Percentiles rank a stretch among this genome's conserved stretches.
Evolutionary conservation across 2,329 filamentous ascomycete species (phyloP).

Genomic region (Colletotrichum trifolii): DNA sequence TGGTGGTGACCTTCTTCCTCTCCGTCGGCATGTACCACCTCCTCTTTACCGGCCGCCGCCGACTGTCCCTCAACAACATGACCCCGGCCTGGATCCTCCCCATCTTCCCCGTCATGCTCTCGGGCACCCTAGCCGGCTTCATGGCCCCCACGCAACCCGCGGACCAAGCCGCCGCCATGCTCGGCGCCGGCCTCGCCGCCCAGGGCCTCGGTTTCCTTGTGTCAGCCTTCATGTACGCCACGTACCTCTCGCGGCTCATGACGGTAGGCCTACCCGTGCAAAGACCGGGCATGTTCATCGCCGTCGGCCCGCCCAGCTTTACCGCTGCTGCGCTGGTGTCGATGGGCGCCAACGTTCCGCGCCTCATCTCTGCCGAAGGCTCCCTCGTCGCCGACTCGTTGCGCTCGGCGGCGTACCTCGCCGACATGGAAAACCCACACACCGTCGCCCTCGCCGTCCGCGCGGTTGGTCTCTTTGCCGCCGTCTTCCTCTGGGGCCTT

Average conservation of each 20-base stretch:
- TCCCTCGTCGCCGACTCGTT: constrained; percentile 27
- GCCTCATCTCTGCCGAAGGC: constrained; percentile 19
- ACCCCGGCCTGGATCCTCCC: constrained; percentile 72
- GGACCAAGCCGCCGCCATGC: constrained; percentile 60
- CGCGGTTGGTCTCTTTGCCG: constrained; percentile 24
- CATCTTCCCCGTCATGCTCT: constrained; percentile 72
- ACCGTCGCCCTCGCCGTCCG: constrained; percentile 33
- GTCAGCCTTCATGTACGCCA: constrained; percentile 68
- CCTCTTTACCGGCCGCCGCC: constrained; percentile 61
- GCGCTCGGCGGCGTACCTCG: constrained; percentile 22
- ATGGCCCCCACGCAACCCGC: constrained; percentile 61
- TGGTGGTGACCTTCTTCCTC: constrained; percentile 61
- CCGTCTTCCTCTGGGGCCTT: constrained; percentile 46
- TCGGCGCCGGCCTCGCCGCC: constrained; percentile 67
- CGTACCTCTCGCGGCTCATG: constrained; percentile 69
- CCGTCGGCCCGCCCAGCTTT: constrained; percentile 67
- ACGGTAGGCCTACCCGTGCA: constrained; percentile 65
- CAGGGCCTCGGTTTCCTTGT: constrained; percentile 71
- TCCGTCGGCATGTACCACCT: constrained; percentile 68
- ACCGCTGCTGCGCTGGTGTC: constrained; percentile 49
- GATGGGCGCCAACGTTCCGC: constrained; percentile 27
- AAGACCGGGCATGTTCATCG: constrained; percentile 72
- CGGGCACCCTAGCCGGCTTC: constrained; percentile 67
- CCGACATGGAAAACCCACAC: constrained; percentile 19
- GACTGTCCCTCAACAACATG: constrained; percentile 60